Percentiles rank a stretch among this genome's conserved stretches.
Evolutionary conservation across 495 filamentous ascomycete species (phyloP).

Genomic region (Mytilinidion resinicola): DNA sequence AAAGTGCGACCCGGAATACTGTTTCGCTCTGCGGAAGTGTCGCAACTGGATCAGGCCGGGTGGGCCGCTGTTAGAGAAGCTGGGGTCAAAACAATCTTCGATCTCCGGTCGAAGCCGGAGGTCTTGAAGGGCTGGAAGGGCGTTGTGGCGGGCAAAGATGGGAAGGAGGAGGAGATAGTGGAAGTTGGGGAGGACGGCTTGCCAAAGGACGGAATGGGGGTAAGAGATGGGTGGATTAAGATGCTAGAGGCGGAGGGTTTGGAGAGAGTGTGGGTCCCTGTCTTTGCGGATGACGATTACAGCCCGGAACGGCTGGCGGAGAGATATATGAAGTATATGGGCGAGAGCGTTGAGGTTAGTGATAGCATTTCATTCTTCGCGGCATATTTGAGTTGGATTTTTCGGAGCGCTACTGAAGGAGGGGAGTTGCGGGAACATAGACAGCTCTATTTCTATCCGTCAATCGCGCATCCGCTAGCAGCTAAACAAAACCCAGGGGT

Average conservation of each 20-base stretch:
- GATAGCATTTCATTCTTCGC: background rate
- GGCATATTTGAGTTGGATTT: background rate
- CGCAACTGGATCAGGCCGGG: slow-evolving; percentile 22
- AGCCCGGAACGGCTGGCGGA: slow-evolving; percentile 36
- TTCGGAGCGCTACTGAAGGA: background rate
- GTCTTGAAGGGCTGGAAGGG: slow-evolving; percentile 17
- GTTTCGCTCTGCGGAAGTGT: slow-evolving; percentile 35
- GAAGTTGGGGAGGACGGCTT: slow-evolving; percentile 2
- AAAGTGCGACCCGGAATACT: slow-evolving; percentile 30
- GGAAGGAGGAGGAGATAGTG: background rate
- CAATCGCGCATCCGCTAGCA: too few relatives aligned
- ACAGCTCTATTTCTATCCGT: too few relatives aligned
- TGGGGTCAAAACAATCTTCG: slow-evolving; percentile 30
- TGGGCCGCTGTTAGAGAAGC: slow-evolving; percentile 23
- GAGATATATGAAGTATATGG: slow-evolving; percentile 36
- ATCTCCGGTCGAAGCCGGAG: slow-evolving; percentile 30
- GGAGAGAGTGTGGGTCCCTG: slow-evolving; percentile 33
- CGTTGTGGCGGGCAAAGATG: background rate
- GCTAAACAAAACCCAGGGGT: slow-evolving; percentile 21
- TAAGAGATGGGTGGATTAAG: slow-evolving; percentile 20
- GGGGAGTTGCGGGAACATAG: too few relatives aligned
- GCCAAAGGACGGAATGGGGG: slow-evolving; percentile 18
- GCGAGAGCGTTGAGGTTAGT: slow-evolving; percentile 26
- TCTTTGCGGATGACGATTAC: slow-evolving; percentile 37
- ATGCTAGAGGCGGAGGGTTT: slow-evolving; percentile 16